Evolutionary conservation across 2,329 filamentous ascomycete genomes (phyloP).

Genomic region (Escovopsis weberi): DNA sequence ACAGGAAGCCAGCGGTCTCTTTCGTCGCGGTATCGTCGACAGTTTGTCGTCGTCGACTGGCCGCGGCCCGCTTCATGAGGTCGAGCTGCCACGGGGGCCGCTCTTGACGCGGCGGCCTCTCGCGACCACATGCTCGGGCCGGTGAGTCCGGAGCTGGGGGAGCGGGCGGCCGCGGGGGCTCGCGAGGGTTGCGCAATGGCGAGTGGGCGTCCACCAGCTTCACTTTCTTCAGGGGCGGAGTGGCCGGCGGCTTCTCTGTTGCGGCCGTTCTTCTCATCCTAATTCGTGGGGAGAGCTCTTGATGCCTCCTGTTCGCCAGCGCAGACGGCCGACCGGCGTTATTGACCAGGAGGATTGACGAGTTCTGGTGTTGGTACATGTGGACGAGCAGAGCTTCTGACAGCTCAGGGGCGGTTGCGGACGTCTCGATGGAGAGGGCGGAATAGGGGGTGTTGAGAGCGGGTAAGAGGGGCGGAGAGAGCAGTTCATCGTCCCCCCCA

Average conservation of each 20-base stretch:
- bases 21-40: conserved; percentile 25
- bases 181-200: conserved; percentile 45
- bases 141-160: conserved; percentile 20
- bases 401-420: conserved; percentile 44
- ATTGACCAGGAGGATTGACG: conserved; percentile 45
- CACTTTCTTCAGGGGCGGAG: conserved; percentile 36
- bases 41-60: conserved; percentile 33
- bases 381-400: conserved; percentile 48
- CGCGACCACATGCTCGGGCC: conserved; percentile 23
- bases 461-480: conserved; percentile 37
- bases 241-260: conserved; percentile 23
- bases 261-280: conserved; percentile 24
- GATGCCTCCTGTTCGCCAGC: conserved; percentile 21
- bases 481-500: conserved; percentile 38
- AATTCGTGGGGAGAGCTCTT: conserved; percentile 13
- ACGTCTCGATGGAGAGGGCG: conserved; percentile 45
- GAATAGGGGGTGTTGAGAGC: conserved; percentile 49
- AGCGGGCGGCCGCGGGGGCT: conserved; percentile 33
- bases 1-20: conserved; percentile 26
- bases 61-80: conserved; percentile 33
- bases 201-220: conserved; percentile 43
- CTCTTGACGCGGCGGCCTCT: conserved; percentile 34
- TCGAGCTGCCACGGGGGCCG: conserved; percentile 33
- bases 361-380: conserved; percentile 51
- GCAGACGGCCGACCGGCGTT: conserved; percentile 38